Conservation (phyloP, 1,139 yeast genomes). For the Pichia sp. region DNA sequence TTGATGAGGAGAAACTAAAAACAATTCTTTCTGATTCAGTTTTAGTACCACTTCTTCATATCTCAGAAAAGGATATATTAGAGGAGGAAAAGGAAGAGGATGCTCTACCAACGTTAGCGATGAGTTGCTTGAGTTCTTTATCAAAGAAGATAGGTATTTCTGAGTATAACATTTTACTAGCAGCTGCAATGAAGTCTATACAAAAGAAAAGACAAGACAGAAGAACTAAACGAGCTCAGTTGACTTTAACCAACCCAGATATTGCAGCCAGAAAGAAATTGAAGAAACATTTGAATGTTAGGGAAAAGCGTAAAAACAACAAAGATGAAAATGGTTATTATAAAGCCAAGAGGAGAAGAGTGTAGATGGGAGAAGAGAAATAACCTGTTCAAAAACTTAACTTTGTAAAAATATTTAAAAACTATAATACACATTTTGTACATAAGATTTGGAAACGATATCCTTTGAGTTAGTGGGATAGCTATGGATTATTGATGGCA, state of each 20-base stretch:
- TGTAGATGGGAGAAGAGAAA: no score
- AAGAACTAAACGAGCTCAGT: conserved; percentile 64
- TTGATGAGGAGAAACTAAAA: conserved; percentile 35
- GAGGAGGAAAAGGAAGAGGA: conserved; percentile 39
- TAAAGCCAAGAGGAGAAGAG: conserved; percentile 47
- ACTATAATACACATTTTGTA: neutral
- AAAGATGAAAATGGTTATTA: conserved; percentile 75
- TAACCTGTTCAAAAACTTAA: neutral
- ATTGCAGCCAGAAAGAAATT: conserved; percentile 68
- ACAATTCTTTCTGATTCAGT: conserved; percentile 31
- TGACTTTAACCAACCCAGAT: conserved; percentile 77
- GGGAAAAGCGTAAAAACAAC: conserved; percentile 69
- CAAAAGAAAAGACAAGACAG: conserved; percentile 65
- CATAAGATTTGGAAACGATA: neutral
- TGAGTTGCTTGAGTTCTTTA: conserved; percentile 63
- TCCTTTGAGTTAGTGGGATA: no score
- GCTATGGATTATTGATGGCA: neutral
- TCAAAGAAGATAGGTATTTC: conserved; percentile 69
- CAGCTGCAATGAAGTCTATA: conserved; percentile 56
- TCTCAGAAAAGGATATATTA: conserved; percentile 39
- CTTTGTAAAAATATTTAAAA: neutral
- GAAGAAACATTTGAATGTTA: conserved; percentile 63
- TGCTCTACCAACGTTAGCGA: conserved; percentile 45
- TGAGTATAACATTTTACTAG: conserved; percentile 56
- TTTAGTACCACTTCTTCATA: conserved; percentile 53